A percentile compares a stretch with the other conserved stretches of the same genome.
Conservation (phyloP, 1,284 basidiomycete species). For the Apiotrichum sp. region DNA sequence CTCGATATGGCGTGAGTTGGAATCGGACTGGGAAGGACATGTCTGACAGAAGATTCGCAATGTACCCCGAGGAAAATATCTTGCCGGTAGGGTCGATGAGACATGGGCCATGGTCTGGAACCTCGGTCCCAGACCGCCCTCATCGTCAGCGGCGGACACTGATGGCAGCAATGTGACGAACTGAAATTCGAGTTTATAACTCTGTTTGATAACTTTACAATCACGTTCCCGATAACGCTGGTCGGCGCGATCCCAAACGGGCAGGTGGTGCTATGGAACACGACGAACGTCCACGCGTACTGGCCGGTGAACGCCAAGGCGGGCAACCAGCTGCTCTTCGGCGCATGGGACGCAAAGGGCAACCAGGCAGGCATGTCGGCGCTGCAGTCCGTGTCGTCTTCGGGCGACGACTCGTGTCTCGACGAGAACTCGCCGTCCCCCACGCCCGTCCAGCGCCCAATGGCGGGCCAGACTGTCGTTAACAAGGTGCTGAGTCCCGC, state of each 20-base stretch:
- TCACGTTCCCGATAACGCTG: constrained; percentile 25
- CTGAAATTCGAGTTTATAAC: constrained; percentile 33
- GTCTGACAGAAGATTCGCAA: constrained; percentile 10
- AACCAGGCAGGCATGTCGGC: constrained; percentile 31
- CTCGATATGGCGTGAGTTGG: constrained; percentile 14
- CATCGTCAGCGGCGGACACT: too few relatives aligned
- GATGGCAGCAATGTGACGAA: constrained; percentile 30
- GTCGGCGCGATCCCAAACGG: constrained; percentile 39
- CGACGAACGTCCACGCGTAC: constrained; percentile 1
- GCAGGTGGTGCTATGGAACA: constrained; percentile 29
- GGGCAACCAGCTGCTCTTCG: constrained; percentile 30
- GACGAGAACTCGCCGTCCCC: constrained; percentile 15
- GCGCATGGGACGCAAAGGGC: constrained; percentile 28
- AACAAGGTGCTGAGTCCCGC: too few relatives aligned
- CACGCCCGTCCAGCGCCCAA: constrained; percentile 6
- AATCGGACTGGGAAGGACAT: not conserved
- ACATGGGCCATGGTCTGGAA: too few relatives aligned
- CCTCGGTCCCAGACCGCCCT: too few relatives aligned
- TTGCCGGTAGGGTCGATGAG: too few relatives aligned
- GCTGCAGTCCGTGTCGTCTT: constrained; percentile 21
- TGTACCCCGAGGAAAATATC: constrained; percentile 32
- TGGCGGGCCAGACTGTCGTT: not conserved
- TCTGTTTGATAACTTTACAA: constrained; percentile 10
- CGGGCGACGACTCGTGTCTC: constrained; percentile 22
- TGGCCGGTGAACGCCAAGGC: constrained; percentile 36